Evolutionary conservation across 305 asterid genomes (phyloP), one percentile per base, ranked within the genome.

Genomic region (Fraxinus velutina): DNA sequence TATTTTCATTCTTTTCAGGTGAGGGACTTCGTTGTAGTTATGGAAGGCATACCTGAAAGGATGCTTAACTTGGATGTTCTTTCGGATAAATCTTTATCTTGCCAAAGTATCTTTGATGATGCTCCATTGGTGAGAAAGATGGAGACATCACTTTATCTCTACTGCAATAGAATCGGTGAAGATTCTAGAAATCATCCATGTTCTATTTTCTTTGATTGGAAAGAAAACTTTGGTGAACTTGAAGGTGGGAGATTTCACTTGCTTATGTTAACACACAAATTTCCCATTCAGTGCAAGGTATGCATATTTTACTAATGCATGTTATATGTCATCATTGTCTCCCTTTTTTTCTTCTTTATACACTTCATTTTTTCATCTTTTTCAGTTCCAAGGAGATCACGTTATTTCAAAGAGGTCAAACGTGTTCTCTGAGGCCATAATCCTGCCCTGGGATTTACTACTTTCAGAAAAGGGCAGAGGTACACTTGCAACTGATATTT

Each of bases 371-470:
- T 81, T 83, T 75, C 22, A 8, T 60, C 75, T 32, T 79, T 87
- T 81, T 85, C 88, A 94, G 96, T 89, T 86, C 82, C 86, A 85
- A 76, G 90, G 92, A 83, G 85, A 85, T 87, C 88, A 78, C 86
- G 86, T 52, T 27, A 71, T 76, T 81, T 84, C 89, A 81, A 90
- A 87, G 83, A 79, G 84, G 82, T 83, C 90, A 52, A 85, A 87
- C 86, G 80, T 85, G 84, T 91, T 92, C 88, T 97, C 93, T 34
- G 90, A 94, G 93, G 97, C 93, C 84, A 73, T 88, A 39, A 80
- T 93, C 84, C 85, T 96, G 83, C 97, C 98, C 37, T 94, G 96
- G 97, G 90, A 93, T 87, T 89, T 96, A 87, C 84, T 86, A 85
- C 83, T 96, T 77, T 21, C 88, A 79, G 90, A 87, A 87, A 87